Conservation (phyloP, 2,329 filamentous ascomycete species). For the Truncatella angustata region DNA sequence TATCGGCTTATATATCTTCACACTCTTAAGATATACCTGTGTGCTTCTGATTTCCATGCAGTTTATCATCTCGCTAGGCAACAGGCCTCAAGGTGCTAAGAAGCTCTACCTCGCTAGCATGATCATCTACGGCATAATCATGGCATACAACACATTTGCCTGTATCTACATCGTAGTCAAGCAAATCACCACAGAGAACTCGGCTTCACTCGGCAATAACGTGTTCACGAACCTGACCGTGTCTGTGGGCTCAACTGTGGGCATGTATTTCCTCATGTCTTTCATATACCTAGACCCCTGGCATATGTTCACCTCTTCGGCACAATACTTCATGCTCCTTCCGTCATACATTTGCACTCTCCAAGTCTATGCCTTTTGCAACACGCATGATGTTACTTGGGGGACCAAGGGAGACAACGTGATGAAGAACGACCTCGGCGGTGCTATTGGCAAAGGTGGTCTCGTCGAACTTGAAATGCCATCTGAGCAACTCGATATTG, state of each 20-base stretch:
- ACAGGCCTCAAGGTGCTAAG: constrained; percentile 91
- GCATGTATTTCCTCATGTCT: constrained; percentile 94
- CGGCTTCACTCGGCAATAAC: constrained; percentile 71
- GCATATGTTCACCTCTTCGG: constrained; percentile 95
- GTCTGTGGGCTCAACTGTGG: constrained; percentile 82
- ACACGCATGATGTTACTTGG: constrained; percentile 98
- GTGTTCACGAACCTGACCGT: constrained; percentile 95
- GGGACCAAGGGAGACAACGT: constrained; percentile 98
- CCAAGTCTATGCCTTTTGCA: constrained; percentile 98
- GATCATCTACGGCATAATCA: constrained; percentile 89
- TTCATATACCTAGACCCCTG: constrained; percentile 97
- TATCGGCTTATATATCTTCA: constrained; percentile 82
- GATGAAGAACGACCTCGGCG: constrained; percentile 86
- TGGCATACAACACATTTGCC: constrained; percentile 92
- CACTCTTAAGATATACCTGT: constrained; percentile 79
- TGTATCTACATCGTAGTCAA: constrained; percentile 83
- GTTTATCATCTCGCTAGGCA: constrained; percentile 95
- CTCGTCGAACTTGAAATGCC: constrained; percentile 97
- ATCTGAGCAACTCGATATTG: constrained; percentile 94
- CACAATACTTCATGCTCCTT: constrained; percentile 89
- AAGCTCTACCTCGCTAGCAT: constrained; percentile 86
- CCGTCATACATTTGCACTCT: constrained; percentile 95
- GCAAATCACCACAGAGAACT: constrained; percentile 60
- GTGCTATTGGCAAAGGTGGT: constrained; percentile 72
- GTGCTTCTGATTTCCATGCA: constrained; percentile 88